phyloP scores from a whole-genome alignment of 805 yeast species.

The Yamadazyma akitaensis region DNA sequence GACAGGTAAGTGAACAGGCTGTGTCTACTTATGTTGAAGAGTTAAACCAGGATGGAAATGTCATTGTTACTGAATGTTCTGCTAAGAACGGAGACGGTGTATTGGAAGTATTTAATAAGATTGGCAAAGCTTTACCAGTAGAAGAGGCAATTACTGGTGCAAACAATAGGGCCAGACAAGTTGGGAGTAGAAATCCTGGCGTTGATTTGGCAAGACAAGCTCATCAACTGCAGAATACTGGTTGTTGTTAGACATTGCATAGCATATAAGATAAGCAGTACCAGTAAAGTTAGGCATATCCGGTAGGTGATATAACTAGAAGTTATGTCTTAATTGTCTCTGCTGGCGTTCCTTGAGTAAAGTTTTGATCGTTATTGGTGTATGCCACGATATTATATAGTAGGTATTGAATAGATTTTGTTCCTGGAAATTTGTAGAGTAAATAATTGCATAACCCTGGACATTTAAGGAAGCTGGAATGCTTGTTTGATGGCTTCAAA shows the following conservation, averaged over 20 bases:
- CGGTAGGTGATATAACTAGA: not conserved
- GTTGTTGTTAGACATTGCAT: conserved; percentile 24
- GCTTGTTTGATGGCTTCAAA: too few relatives aligned
- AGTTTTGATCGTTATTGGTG: not conserved
- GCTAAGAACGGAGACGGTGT: conserved; percentile 46
- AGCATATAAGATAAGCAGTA: not conserved
- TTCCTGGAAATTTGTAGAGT: not conserved
- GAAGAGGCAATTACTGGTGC: conserved; percentile 32
- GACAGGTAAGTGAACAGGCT: conserved; percentile 39
- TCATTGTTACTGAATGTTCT: conserved; percentile 39
- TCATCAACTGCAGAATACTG: conserved; percentile 18
- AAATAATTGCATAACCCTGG: too few relatives aligned
- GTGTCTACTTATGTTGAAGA: conserved; percentile 47
- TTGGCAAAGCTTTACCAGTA: conserved; percentile 42
- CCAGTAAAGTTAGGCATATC: not conserved
- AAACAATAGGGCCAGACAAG: conserved; percentile 23
- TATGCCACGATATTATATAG: not conserved
- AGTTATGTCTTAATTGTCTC: too few relatives aligned
- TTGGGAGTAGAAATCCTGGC: conserved; percentile 28
- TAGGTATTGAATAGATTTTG: not conserved
- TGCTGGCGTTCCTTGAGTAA: not conserved
- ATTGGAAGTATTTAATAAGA: conserved; percentile 36
- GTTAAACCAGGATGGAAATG: conserved; percentile 39
- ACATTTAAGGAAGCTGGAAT: too few relatives aligned
- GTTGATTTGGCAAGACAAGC: conserved; percentile 33